A percentile compares a stretch with the other conserved stretches of the same genome.
These are phyloP conservation scores for Aspergillus sojae DNA, from an alignment of 2,329 filamentous ascomycete species.

Conservation along the genomic window DNA sequence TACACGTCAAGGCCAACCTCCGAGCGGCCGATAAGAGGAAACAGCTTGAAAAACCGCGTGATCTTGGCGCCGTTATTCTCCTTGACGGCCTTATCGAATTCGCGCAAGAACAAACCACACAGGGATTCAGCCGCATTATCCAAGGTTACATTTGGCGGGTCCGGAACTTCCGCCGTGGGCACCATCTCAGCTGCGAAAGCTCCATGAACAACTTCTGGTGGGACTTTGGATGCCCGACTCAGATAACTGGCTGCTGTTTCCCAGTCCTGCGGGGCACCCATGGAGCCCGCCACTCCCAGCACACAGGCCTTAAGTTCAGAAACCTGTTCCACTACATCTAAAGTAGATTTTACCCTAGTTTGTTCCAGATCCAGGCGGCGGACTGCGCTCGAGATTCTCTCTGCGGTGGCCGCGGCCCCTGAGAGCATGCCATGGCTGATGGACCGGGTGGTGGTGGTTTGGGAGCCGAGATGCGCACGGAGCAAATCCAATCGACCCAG, in stretches of 20 bases:
- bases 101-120: constrained; percentile 85
- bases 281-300: constrained; percentile 88
- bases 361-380: constrained; percentile 89
- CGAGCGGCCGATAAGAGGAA: constrained; percentile 86
- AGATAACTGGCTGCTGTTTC: constrained; percentile 93
- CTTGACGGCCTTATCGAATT: constrained; percentile 89
- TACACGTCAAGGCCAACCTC: constrained; percentile 93
- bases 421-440: constrained; percentile 92
- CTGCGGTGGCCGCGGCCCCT: constrained; percentile 80
- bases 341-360: constrained; percentile 82
- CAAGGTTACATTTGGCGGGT: constrained; percentile 83
- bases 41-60: constrained; percentile 96
- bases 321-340: constrained; percentile 92
- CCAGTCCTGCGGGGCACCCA: constrained; percentile 98
- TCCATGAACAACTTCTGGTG: constrained; percentile 76
- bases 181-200: constrained; percentile 90
- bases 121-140: constrained; percentile 85
- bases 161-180: constrained; percentile 92
- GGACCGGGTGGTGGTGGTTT: constrained; percentile 78
- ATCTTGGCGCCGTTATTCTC: constrained; percentile 88
- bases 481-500: constrained; percentile 85
- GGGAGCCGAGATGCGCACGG: constrained; percentile 82
- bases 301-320: constrained; percentile 96
- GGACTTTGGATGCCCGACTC: constrained; percentile 78
- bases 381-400: constrained; percentile 82